These are phyloP conservation scores for Piper betle DNA, from an alignment of 164 flowering plant genomes.

Conservation along the genomic window DNA sequence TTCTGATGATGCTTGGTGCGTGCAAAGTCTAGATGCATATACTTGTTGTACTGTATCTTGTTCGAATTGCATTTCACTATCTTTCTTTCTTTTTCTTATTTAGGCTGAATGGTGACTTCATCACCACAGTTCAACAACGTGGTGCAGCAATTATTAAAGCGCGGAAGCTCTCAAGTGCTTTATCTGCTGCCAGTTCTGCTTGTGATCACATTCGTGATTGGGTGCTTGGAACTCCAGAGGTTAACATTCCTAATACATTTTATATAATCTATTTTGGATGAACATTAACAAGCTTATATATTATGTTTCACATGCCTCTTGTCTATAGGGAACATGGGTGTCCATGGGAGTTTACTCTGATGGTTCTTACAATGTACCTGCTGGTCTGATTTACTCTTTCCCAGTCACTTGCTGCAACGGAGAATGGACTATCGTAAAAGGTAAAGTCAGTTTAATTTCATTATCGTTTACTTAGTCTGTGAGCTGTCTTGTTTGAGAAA, in stretches of 20 bases:
- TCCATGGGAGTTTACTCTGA: constrained; percentile 99
- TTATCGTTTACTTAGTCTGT: too few relatives aligned
- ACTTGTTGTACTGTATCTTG: too few relatives aligned
- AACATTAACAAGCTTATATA: neutral
- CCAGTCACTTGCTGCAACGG: constrained; percentile 86
- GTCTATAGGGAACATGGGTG: constrained; percentile 78
- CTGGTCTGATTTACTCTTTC: constrained; percentile 94
- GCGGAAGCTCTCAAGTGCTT: constrained; percentile 94
- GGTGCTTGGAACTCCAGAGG: constrained; percentile 99
- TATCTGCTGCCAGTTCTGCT: constrained; percentile 98
- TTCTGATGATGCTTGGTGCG: constrained; percentile 65
- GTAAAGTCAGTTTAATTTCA: constrained; percentile 18
- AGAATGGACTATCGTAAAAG: constrained; percentile 90
- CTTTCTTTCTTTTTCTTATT: neutral
- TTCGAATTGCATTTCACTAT: neutral
- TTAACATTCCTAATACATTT: constrained; percentile 10
- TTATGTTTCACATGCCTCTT: neutral
- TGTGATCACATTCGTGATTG: constrained; percentile 98
- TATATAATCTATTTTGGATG: neutral
- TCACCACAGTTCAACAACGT: constrained; percentile 88
- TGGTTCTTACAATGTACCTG: constrained; percentile 91
- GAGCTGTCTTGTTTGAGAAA: too few relatives aligned
- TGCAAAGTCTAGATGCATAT: neutral
- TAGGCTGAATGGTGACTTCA: constrained; percentile 90
- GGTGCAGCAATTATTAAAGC: constrained; percentile 99